Percentiles rank a stretch among this genome's conserved stretches.
Conservation (phyloP, 2,329 filamentous ascomycete genomes). For the Clarireedia monteithiana region DNA sequence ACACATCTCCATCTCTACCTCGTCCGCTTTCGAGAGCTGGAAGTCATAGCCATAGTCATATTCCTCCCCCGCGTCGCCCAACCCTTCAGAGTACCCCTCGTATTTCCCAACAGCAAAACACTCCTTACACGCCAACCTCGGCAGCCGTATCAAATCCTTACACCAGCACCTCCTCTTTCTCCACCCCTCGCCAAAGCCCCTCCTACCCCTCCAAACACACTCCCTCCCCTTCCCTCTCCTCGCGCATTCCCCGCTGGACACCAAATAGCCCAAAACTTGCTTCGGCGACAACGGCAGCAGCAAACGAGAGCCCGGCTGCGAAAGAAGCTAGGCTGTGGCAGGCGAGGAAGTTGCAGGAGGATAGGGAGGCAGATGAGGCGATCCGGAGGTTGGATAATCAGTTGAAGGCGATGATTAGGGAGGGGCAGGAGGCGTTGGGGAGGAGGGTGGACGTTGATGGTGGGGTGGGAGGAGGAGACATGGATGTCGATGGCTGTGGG, state of each 20-base stretch:
- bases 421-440: conserved; percentile 80
- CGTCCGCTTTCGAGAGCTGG: background rate
- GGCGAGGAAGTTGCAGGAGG: conserved; percentile 62
- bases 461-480: background rate
- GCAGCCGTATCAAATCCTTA: background rate
- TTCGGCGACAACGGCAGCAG: background rate
- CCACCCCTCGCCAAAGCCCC: conserved; percentile 42
- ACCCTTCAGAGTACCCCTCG: background rate
- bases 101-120: background rate
- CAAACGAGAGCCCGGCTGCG: conserved; percentile 31
- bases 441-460: conserved; percentile 40
- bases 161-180: conserved; percentile 27
- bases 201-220: conserved; percentile 38
- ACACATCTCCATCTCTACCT: background rate
- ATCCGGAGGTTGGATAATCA: conserved; percentile 74
- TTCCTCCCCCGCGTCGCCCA: background rate
- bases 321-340: conserved; percentile 68
- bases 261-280: conserved; percentile 10
- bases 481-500: too few species aligned
- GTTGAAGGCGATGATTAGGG: conserved; percentile 77
- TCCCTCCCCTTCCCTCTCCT: conserved; percentile 38
- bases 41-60: background rate
- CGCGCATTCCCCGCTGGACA: conserved; percentile 35
- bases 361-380: conserved; percentile 69
- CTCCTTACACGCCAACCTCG: background rate